Percentiles rank a stretch among this genome's conserved stretches.
Evolutionary conservation across 106 monocot species (phyloP).

Genomic region (Apostasia ramifera): DNA sequence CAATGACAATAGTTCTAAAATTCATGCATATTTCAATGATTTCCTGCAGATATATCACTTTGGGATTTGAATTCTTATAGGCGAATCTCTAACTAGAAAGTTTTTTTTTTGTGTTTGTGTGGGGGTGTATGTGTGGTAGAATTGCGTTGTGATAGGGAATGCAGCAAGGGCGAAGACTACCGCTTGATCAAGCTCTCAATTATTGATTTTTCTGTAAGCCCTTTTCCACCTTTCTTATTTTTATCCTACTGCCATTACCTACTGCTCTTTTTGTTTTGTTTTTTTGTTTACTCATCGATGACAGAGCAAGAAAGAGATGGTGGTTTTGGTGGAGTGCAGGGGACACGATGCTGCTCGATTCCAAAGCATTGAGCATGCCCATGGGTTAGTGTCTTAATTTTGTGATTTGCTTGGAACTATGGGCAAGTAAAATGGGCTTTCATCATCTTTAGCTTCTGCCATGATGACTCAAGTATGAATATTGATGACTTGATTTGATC

Average conservation of each 20-base stretch:
- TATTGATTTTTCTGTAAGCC: conserved; percentile 74
- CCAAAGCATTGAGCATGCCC: conserved; percentile 59
- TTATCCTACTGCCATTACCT: not conserved
- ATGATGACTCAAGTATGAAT: no score
- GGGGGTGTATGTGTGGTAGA: conserved; percentile 20
- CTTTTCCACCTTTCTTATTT: not conserved
- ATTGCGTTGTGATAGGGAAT: conserved; percentile 84
- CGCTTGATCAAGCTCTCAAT: conserved; percentile 91
- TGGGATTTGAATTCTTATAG: not conserved
- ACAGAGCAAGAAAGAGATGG: conserved; percentile 70
- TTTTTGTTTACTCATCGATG: not conserved
- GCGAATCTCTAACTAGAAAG: not conserved
- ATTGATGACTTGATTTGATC: not conserved
- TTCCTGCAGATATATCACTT: not conserved
- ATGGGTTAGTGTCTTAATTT: conserved; percentile 52
- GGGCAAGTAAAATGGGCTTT: not conserved
- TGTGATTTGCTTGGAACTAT: not conserved
- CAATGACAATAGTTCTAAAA: no score
- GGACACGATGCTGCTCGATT: conserved; percentile 97
- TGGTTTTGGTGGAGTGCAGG: conserved; percentile 76
- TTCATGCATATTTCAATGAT: not conserved
- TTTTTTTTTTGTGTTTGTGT: not conserved
- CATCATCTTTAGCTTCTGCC: not conserved
- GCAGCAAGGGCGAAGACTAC: conserved; percentile 94
- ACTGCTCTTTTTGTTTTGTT: not conserved